Percentiles rank a stretch among this genome's conserved stretches.
Conservation (phyloP, 192 early-diverging fungal genomes). For the Podila horticola region DNA sequence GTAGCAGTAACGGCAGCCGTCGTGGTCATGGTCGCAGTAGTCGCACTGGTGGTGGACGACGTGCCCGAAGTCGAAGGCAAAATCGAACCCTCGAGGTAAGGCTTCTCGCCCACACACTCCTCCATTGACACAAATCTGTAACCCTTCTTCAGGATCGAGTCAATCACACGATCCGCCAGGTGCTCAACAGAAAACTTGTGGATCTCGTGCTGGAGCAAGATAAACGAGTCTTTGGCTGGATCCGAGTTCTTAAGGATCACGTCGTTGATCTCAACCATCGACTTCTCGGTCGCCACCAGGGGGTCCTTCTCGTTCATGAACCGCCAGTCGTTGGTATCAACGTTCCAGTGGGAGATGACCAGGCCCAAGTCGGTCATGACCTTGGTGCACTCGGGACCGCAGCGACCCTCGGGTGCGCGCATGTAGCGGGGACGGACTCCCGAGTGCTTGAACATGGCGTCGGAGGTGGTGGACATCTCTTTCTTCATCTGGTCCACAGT, state of each 20-base stretch:
- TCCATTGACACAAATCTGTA: slow-evolving; percentile 53
- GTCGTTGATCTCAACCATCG: slow-evolving; percentile 32
- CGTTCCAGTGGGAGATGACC: slow-evolving; percentile 51
- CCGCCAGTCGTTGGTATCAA: slow-evolving; percentile 55
- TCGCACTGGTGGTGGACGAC: background rate
- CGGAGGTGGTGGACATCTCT: slow-evolving; percentile 59
- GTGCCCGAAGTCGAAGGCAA: background rate
- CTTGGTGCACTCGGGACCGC: slow-evolving; percentile 27
- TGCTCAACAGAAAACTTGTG: slow-evolving; percentile 46
- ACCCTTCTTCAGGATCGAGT: slow-evolving; percentile 35
- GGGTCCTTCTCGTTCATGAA: slow-evolving; percentile 10
- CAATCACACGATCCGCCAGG: slow-evolving; percentile 41
- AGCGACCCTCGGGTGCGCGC: slow-evolving; percentile 67
- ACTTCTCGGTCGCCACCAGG: slow-evolving; percentile 6
- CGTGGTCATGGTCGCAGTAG: background rate
- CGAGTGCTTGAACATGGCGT: slow-evolving; percentile 56
- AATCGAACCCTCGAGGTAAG: slow-evolving; percentile 27
- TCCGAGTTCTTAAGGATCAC: slow-evolving; percentile 25
- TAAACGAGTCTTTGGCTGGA: slow-evolving; percentile 41
- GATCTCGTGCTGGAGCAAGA: slow-evolving; percentile 55
- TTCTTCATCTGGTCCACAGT: slow-evolving; percentile 49
- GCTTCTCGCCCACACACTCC: slow-evolving; percentile 47
- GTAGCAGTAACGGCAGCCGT: background rate
- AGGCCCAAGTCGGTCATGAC: slow-evolving; percentile 37
- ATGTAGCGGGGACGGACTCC: slow-evolving; percentile 66